Percentiles rank a stretch among this genome's conserved stretches.
Conservation (phyloP, 2,329 filamentous ascomycete genomes). For the Epichloe amarillans region DNA sequence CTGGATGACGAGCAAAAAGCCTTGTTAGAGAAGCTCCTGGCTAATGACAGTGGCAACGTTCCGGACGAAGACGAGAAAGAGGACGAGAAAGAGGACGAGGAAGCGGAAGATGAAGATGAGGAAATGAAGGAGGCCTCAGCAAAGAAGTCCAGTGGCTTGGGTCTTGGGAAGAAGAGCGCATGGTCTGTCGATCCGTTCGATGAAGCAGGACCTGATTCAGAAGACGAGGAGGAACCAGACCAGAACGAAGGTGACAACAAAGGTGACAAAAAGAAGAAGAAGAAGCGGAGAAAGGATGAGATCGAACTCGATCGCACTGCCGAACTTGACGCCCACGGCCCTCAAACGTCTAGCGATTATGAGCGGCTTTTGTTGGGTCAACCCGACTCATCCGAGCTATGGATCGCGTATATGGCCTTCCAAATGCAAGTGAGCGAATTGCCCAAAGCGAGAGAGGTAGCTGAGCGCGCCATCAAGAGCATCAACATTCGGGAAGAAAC, state of each 20-base stretch:
- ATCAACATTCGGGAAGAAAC: conserved; percentile 85
- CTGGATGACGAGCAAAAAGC: conserved; percentile 23
- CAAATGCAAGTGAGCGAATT: conserved; percentile 86
- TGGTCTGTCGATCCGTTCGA: conserved; percentile 66
- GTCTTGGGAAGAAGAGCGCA: conserved; percentile 65
- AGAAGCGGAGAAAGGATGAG: conserved; percentile 61
- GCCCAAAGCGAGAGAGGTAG: conserved; percentile 75
- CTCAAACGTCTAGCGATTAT: conserved; percentile 82
- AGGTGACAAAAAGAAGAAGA: conserved; percentile 30
- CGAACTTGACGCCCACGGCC: conserved; percentile 79
- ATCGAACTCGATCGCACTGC: conserved; percentile 81
- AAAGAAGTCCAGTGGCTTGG: conserved; percentile 21
- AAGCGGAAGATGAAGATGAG: conserved; percentile 27
- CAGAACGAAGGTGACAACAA: conserved; percentile 11
- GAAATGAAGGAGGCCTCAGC: conserved; percentile 27
- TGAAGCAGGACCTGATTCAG: conserved; percentile 40
- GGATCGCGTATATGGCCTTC: conserved; percentile 99
- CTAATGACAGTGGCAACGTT: conserved; percentile 31
- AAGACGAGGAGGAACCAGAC: conserved; percentile 18
- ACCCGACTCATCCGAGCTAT: conserved; percentile 83
- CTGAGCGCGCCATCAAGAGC: conserved; percentile 77
- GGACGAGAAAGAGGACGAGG: conserved; percentile 13
- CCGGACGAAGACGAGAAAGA: conserved; percentile 23
- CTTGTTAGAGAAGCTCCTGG: conserved; percentile 27
- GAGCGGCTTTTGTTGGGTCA: conserved; percentile 85